phyloP scores from a whole-genome alignment of 2,329 filamentous ascomycete genomes.

The Fusarium heterosporum region DNA sequence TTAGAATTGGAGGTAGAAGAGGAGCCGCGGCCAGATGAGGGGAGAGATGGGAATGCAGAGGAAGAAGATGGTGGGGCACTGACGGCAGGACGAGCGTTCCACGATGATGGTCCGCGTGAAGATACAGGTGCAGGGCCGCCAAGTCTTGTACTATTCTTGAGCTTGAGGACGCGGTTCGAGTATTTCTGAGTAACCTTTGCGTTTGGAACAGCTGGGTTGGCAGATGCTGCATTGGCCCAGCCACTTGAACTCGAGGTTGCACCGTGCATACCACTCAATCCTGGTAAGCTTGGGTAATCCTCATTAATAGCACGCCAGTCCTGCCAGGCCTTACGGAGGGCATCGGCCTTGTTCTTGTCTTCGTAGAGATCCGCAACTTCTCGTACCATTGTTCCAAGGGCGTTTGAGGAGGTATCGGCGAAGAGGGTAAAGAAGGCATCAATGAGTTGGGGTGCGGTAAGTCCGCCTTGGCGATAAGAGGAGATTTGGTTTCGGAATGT shows the following conservation, averaged over 20 bases:
- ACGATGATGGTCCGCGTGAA: constrained; percentile 34
- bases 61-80: constrained; percentile 42
- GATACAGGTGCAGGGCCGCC: constrained; percentile 52
- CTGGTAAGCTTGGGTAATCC: constrained; percentile 90
- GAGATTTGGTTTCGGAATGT: constrained; percentile 86
- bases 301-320: constrained; percentile 97
- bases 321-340: constrained; percentile 86
- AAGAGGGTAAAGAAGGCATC: constrained; percentile 91
- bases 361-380: constrained; percentile 96
- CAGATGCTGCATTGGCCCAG: constrained; percentile 70
- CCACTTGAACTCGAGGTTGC: constrained; percentile 66
- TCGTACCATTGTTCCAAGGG: constrained; percentile 88
- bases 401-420: constrained; percentile 77
- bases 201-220: constrained; percentile 62
- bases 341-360: constrained; percentile 77
- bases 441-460: constrained; percentile 81
- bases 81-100: constrained; percentile 38
- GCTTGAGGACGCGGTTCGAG: constrained; percentile 66
- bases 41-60: constrained; percentile 60
- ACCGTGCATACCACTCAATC: constrained; percentile 75
- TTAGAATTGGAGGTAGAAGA: constrained; percentile 47
- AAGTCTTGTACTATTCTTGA: constrained; percentile 68
- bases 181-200: constrained; percentile 60
- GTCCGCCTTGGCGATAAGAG: constrained; percentile 75
- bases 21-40: constrained; percentile 43